These are phyloP conservation scores for Rubroshorea leprosula DNA, from an alignment of 345 rosid genomes.

Conservation along the genomic window DNA sequence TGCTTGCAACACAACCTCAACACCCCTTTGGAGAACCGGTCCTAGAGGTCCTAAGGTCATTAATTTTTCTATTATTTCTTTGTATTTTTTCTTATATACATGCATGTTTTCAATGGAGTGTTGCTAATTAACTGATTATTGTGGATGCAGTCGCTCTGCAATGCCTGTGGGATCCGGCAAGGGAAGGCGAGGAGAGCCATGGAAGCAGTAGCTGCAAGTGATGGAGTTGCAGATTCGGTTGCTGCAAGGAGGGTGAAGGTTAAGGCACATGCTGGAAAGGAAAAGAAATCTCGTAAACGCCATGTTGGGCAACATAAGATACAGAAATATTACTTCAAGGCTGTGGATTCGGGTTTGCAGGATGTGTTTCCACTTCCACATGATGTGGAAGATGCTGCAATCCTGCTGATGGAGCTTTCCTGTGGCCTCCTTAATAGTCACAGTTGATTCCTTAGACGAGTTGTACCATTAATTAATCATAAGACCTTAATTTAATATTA, in stretches of 20 bases:
- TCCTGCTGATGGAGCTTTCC: constrained; percentile 52
- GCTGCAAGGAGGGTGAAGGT: constrained; percentile 17
- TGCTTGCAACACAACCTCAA: constrained; percentile 51
- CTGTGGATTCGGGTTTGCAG: constrained; percentile 31
- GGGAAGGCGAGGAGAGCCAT: constrained; percentile 82
- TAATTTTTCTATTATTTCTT: no score
- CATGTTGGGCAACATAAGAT: constrained; percentile 28
- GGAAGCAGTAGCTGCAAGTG: constrained; percentile 40
- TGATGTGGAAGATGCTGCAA: constrained; percentile 57
- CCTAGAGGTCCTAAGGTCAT: constrained; percentile 72
- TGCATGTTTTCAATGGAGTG: no score
- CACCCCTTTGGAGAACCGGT: constrained; percentile 78
- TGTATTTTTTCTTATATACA: neutral
- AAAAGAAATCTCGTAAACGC: constrained; percentile 32
- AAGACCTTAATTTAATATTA: no score
- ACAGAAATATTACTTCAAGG: constrained; percentile 30
- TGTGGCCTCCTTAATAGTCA: constrained; percentile 31
- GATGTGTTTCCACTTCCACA: constrained; percentile 38
- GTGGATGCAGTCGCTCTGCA: constrained; percentile 86
- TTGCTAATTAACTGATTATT: no score
- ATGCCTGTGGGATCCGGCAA: constrained; percentile 86
- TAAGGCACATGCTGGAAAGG: constrained; percentile 35
- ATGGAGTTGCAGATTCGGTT: neutral
- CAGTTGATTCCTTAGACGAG: no score
- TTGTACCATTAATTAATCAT: no score